Conservation (phyloP, 768 basidiomycete genomes). For the Boletus sp. region DNA sequence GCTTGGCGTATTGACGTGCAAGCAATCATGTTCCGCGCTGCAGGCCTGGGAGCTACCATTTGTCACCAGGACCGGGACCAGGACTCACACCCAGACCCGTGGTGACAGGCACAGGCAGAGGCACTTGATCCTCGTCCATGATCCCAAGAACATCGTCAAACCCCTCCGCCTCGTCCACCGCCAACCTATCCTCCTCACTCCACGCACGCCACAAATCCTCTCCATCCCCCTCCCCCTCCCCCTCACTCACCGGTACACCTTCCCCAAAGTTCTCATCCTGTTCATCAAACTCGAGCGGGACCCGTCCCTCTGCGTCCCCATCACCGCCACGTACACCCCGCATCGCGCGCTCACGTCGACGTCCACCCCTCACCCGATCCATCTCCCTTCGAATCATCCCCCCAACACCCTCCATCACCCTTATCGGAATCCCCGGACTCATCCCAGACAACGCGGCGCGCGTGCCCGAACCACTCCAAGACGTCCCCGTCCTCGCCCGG, state of each 20-base stretch:
- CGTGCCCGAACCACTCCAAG: slow-evolving; percentile 16
- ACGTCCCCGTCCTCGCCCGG: slow-evolving; percentile 1
- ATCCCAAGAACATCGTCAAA: slow-evolving; percentile 34
- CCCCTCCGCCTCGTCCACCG: slow-evolving; percentile 30
- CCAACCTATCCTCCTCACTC: slow-evolving; percentile 30
- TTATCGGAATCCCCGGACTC: slow-evolving; percentile 45
- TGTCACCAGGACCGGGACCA: background rate
- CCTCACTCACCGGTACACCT: background rate
- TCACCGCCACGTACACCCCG: background rate
- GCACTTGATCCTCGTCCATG: slow-evolving; percentile 32
- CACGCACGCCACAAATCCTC: slow-evolving; percentile 26
- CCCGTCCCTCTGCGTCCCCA: slow-evolving; percentile 12
- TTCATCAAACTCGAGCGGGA: slow-evolving; percentile 58
- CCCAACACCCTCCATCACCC: slow-evolving; percentile 58
- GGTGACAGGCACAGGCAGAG: slow-evolving; percentile 4
- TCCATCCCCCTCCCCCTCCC: slow-evolving; percentile 2
- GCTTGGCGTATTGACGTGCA: background rate
- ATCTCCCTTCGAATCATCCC: slow-evolving; percentile 54
- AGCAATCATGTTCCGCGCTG: background rate
- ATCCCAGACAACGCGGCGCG: slow-evolving; percentile 18
- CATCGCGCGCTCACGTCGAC: background rate
- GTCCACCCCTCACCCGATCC: slow-evolving; percentile 12
- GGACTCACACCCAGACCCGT: background rate
- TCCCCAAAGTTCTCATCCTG: slow-evolving; percentile 60
- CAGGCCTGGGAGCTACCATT: background rate